phyloP scores from a whole-genome alignment of 345 rosid genomes.

The Syzygium jambos region DNA sequence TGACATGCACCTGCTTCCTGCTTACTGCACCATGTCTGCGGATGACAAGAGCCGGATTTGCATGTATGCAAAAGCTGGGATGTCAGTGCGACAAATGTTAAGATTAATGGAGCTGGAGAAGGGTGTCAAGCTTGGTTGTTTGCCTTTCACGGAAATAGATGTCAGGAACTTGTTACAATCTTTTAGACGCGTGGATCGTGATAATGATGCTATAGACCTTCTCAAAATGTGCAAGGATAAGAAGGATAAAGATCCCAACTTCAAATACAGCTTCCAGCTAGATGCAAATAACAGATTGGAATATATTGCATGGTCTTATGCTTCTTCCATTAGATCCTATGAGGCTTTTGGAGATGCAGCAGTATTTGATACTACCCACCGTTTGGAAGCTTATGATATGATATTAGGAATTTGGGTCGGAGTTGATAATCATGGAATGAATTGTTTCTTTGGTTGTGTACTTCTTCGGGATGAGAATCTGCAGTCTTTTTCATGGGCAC shows the following conservation, averaged over 20 bases:
- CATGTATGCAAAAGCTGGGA: conserved; percentile 64
- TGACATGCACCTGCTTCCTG: conserved; percentile 32
- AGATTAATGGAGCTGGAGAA: conserved; percentile 63
- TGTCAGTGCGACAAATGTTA: conserved; percentile 64
- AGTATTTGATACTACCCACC: conserved; percentile 45
- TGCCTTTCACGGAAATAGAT: conserved; percentile 53
- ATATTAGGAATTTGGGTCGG: conserved; percentile 51
- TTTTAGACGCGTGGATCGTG: conserved; percentile 40
- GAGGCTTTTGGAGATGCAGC: conserved; percentile 49
- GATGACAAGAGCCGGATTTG: conserved; percentile 55
- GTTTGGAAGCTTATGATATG: conserved; percentile 51
- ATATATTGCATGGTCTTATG: conserved; percentile 51
- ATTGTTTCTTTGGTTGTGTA: conserved; percentile 38
- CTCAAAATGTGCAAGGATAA: conserved; percentile 44
- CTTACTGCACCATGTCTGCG: conserved; percentile 32
- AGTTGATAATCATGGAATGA: conserved; percentile 46
- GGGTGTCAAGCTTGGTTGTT: conserved; percentile 59
- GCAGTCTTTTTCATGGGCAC: conserved; percentile 55
- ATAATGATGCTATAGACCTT: conserved; percentile 44
- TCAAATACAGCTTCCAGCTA: conserved; percentile 39
- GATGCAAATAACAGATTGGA: conserved; percentile 45
- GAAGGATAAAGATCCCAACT: conserved; percentile 41
- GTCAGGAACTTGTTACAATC: conserved; percentile 50
- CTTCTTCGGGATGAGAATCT: conserved; percentile 48
- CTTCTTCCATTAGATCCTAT: conserved; percentile 34